Evolutionary conservation across 1,284 basidiomycete species (phyloP).

Genomic region (Gomphus bonarii): DNA sequence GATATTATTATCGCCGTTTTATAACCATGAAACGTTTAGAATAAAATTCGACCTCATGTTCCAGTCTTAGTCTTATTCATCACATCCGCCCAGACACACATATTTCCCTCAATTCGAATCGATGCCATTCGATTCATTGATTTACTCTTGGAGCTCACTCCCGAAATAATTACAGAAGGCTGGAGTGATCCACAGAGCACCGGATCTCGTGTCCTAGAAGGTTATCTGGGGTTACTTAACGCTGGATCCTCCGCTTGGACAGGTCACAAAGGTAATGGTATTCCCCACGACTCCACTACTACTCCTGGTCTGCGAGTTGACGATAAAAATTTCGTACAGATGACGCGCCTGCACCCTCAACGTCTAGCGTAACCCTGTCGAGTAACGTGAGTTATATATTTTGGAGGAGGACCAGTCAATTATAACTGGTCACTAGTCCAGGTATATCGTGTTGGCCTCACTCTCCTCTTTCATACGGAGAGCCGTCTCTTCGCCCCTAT

Average conservation of each 20-base stretch:
- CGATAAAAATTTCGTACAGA: constrained; percentile 6
- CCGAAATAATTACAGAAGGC: constrained; percentile 54
- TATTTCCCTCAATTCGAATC: constrained; percentile 88
- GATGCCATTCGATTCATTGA: constrained; percentile 83
- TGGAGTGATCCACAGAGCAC: constrained; percentile 39
- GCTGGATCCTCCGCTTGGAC: constrained; percentile 28
- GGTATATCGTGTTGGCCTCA: constrained; percentile 48
- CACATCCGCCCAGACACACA: constrained; percentile 87
- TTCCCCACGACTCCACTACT: not conserved
- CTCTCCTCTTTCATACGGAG: constrained; percentile 46
- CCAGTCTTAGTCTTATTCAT: constrained; percentile 73
- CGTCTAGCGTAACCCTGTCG: constrained; percentile 54
- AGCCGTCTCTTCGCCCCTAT: constrained; percentile 18
- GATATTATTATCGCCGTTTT: not conserved
- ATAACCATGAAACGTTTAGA: constrained; percentile 11
- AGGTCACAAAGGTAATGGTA: constrained; percentile 5
- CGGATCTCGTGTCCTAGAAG: constrained; percentile 57
- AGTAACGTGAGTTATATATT: constrained; percentile 36
- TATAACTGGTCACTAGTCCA: constrained; percentile 36
- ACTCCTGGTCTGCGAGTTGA: constrained; percentile 5
- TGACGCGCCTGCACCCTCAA: constrained; percentile 39
- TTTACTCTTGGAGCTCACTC: constrained; percentile 66
- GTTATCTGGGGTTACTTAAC: constrained; percentile 65
- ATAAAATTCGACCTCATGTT: constrained; percentile 69
- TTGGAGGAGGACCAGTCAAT: not conserved